Conservation (phyloP, 768 basidiomycete genomes). For the Boletus bicolor region DNA sequence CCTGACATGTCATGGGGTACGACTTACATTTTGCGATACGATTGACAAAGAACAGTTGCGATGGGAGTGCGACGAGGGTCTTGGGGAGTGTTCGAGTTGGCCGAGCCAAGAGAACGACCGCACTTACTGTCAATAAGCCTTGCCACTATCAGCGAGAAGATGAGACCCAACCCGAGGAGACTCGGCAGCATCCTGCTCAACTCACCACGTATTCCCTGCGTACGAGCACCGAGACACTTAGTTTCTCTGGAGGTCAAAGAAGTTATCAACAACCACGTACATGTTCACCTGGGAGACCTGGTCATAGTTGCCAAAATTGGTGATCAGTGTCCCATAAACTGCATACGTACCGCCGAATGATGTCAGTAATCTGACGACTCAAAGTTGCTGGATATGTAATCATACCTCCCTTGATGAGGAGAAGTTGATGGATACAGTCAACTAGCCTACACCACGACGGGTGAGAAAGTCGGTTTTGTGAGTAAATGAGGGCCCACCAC, state of each 20-base stretch:
- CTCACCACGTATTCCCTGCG: slow-evolving; percentile 18
- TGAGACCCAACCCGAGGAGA: background rate
- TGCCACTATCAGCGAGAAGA: slow-evolving; percentile 16
- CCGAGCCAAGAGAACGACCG: background rate
- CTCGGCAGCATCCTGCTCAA: background rate
- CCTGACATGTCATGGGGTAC: background rate
- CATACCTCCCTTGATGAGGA: slow-evolving; percentile 19
- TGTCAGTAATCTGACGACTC: background rate
- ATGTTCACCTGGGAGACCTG: slow-evolving; percentile 5
- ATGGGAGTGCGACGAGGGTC: slow-evolving; percentile 16
- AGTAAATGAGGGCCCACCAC: slow-evolving; percentile 4
- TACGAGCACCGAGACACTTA: background rate
- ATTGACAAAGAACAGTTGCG: slow-evolving; percentile 18
- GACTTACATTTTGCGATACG: slow-evolving; percentile 20
- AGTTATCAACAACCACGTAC: slow-evolving; percentile 5
- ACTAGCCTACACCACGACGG: slow-evolving; percentile 4
- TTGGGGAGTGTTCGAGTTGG: background rate
- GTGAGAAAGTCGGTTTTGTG: background rate
- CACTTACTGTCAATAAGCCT: slow-evolving; percentile 18
- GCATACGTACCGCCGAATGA: background rate
- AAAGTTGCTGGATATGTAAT: background rate
- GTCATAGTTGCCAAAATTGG: slow-evolving; percentile 12
- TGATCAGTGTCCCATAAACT: slow-evolving; percentile 16
- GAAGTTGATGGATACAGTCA: slow-evolving; percentile 16
- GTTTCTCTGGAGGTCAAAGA: background rate